Percentiles rank a stretch among this genome's conserved stretches.
These are phyloP conservation scores for Phytophthora citrophthora DNA, from an alignment of 352 stramenopile species.

Conservation along the genomic window DNA sequence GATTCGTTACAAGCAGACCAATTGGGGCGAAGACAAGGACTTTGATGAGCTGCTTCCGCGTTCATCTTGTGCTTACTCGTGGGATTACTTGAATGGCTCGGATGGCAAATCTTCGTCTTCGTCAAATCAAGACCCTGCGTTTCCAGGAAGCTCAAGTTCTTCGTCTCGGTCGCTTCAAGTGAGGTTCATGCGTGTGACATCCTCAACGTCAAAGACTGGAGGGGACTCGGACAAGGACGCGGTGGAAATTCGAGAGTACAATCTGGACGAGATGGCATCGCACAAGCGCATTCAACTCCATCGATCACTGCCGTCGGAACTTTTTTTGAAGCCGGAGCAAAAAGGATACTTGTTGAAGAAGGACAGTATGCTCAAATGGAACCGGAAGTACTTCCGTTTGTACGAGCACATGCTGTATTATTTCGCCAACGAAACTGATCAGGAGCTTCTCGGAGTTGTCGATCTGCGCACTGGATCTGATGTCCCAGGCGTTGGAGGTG, in stretches of 20 bases:
- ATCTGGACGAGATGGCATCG: constrained; percentile 86
- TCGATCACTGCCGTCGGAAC: constrained; percentile 76
- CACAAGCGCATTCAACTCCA: constrained; percentile 85
- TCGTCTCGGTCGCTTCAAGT: constrained; percentile 79
- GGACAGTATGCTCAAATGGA: constrained; percentile 91
- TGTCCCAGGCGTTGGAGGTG: constrained; percentile 70
- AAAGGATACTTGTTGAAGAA: constrained; percentile 88
- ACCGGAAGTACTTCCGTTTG: constrained; percentile 88
- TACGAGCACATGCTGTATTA: constrained; percentile 92
- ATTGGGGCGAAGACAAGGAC: constrained; percentile 72
- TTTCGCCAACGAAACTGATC: constrained; percentile 84
- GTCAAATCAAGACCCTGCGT: constrained; percentile 71
- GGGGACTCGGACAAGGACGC: constrained; percentile 77
- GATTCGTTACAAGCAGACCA: constrained; percentile 86
- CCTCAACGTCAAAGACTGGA: constrained; percentile 57
- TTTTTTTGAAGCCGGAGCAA: constrained; percentile 82
- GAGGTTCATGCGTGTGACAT: constrained; percentile 90
- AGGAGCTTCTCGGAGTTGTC: constrained; percentile 86
- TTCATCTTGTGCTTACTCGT: constrained; percentile 85
- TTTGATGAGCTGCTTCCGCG: constrained; percentile 81
- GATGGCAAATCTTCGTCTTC: constrained; percentile 64
- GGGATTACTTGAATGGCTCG: constrained; percentile 79
- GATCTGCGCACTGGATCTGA: constrained; percentile 75
- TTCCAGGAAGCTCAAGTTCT: constrained; percentile 59
- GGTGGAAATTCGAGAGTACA: constrained; percentile 89